These are phyloP conservation scores for Sporothrix variecibatus DNA, from an alignment of 2,329 filamentous ascomycete genomes.

Conservation along the genomic window DNA sequence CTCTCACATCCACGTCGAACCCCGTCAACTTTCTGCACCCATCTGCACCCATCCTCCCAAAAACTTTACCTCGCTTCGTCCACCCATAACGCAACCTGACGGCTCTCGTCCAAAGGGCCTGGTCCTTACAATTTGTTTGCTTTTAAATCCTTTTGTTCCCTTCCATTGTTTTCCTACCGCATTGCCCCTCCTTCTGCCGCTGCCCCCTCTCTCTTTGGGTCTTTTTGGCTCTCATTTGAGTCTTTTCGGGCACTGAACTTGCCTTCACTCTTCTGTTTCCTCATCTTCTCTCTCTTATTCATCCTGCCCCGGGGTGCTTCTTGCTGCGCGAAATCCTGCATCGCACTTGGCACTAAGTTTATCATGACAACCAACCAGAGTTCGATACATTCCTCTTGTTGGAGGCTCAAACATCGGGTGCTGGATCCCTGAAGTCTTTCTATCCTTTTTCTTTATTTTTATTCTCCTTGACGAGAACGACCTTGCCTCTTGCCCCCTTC, in stretches of 20 bases:
- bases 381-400: conserved; percentile 46
- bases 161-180: conserved; percentile 19
- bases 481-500: neutral
- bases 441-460: neutral
- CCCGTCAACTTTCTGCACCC: neutral
- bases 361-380: conserved; percentile 51
- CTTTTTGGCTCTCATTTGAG: neutral
- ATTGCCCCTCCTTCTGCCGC: conserved; percentile 23
- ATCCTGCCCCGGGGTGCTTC: conserved; percentile 7
- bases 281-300: conserved; percentile 21
- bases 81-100: conserved; percentile 25
- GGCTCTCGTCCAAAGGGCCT: neutral
- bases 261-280: neutral
- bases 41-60: conserved; percentile 18
- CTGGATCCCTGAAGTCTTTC: conserved; percentile 44
- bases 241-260: neutral
- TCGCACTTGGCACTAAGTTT: conserved; percentile 39
- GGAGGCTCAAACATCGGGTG: conserved; percentile 49
- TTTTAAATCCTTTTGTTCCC: conserved; percentile 18
- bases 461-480: neutral
- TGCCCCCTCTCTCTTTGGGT: conserved; percentile 14
- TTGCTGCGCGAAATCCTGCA: conserved; percentile 33
- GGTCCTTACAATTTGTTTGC: conserved; percentile 10
- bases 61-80: conserved; percentile 5
- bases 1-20: conserved; percentile 22